Evolutionary conservation across 805 yeast genomes (phyloP).

Genomic region (Monosporozyma aquatica): DNA sequence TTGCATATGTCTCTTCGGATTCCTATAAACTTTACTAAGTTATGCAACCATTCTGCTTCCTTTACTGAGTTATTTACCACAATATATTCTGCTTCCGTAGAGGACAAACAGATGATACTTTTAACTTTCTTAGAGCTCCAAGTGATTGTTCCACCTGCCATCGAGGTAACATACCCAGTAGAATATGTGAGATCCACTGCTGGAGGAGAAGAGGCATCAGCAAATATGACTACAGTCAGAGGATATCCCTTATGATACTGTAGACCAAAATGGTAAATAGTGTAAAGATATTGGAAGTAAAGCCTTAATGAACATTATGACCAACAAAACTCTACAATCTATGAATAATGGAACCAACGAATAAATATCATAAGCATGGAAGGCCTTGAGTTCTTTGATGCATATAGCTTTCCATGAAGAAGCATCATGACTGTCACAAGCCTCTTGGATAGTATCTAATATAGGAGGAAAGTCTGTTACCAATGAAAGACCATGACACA

Average conservation of each 20-base stretch:
- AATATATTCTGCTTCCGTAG: conserved; percentile 9
- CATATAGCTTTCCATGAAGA: conserved; percentile 5
- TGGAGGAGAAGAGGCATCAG: too few relatives aligned
- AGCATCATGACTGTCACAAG: not conserved
- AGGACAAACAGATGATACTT: conserved; percentile 7
- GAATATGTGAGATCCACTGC: conserved; percentile 8
- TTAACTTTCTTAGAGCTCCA: conserved; percentile 12
- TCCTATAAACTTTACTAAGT: too few relatives aligned
- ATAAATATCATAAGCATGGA: conserved; percentile 7
- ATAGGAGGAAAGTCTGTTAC: not conserved
- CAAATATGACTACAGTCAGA: too few relatives aligned
- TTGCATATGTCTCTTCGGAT: too few relatives aligned
- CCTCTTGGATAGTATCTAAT: not conserved
- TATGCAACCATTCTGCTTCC: conserved; percentile 5
- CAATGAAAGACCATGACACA: not conserved
- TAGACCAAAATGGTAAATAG: too few relatives aligned
- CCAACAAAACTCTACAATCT: too few relatives aligned
- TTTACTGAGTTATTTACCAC: conserved; percentile 7
- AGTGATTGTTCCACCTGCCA: conserved; percentile 9
- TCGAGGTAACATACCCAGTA: conserved; percentile 8
- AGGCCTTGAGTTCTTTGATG: conserved; percentile 4
- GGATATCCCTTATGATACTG: too few relatives aligned
- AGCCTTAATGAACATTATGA: too few relatives aligned
- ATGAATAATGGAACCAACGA: conserved; percentile 4
- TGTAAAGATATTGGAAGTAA: too few relatives aligned